Evolutionary conservation across 2,329 filamentous ascomycete species (phyloP).

Genomic region (Hymenoscyphus occultus): DNA sequence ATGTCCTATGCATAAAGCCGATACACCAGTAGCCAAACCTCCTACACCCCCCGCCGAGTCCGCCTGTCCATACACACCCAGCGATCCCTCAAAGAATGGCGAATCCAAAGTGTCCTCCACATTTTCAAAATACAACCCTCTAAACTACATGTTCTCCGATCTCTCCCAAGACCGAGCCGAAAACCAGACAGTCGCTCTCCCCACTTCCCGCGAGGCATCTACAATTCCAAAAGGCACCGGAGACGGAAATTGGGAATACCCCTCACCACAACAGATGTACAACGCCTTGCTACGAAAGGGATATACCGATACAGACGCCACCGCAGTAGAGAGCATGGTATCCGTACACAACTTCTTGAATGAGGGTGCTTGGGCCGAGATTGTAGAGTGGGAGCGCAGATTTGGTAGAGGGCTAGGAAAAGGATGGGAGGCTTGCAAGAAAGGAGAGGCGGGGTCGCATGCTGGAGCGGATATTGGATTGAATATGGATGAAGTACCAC

Average conservation of each 20-base stretch:
- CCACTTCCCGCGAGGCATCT: conserved; percentile 77
- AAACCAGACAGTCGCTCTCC: conserved; percentile 70
- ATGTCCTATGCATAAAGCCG: conserved; percentile 65
- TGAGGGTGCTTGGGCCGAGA: conserved; percentile 95
- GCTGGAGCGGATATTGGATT: conserved; percentile 44
- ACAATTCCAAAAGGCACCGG: conserved; percentile 86
- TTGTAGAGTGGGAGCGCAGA: conserved; percentile 86
- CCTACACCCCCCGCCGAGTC: conserved; percentile 32
- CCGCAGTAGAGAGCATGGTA: conserved; percentile 95
- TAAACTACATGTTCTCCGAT: conserved; percentile 94
- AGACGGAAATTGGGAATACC: conserved; percentile 90
- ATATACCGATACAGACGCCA: conserved; percentile 88
- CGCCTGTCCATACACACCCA: conserved; percentile 35
- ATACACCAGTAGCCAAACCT: conserved; percentile 35
- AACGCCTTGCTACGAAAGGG: conserved; percentile 96
- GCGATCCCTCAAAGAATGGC: conserved; percentile 23
- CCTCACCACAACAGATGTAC: conserved; percentile 99
- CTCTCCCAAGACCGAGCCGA: conserved; percentile 76
- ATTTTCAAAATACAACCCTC: conserved; percentile 66
- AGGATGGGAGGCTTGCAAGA: conserved; percentile 71
- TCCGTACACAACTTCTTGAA: conserved; percentile 97
- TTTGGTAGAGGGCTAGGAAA: conserved; percentile 71
- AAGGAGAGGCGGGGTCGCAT: conserved; percentile 65
- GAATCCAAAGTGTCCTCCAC: conserved; percentile 43
- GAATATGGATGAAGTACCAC: conserved; percentile 50